phyloP scores from a whole-genome alignment of 495 filamentous ascomycete genomes.

The Stereocaulon alpinum region DNA sequence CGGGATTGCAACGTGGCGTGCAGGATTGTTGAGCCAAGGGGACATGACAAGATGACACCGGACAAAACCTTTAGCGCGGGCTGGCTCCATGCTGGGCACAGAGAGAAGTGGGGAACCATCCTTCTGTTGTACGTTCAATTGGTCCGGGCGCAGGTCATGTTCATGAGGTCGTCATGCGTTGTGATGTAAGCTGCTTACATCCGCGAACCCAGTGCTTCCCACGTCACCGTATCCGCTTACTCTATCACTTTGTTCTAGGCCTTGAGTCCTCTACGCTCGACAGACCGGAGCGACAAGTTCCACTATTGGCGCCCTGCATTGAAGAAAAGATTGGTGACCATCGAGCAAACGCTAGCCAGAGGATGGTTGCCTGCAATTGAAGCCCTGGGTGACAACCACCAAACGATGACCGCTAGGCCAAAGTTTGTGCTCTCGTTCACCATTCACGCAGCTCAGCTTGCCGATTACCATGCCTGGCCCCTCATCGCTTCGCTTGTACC shows the following conservation, averaged over 20 bases:
- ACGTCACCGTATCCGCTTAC: neutral
- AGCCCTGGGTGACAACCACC: neutral
- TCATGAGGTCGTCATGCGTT: neutral
- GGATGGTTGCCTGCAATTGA: neutral
- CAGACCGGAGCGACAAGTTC: neutral
- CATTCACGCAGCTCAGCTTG: neutral
- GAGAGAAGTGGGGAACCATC: neutral
- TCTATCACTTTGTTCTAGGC: neutral
- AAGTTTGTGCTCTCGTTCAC: neutral
- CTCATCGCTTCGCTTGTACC: neutral
- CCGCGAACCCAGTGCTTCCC: neutral
- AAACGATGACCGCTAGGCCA: neutral
- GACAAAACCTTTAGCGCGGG: neutral
- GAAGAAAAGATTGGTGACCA: neutral
- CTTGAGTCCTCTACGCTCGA: too few relatives aligned
- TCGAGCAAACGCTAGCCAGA: neutral
- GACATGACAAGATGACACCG: neutral
- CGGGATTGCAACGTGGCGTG: neutral
- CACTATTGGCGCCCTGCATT: neutral
- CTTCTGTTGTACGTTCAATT: neutral
- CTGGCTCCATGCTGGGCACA: neutral
- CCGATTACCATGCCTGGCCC: neutral
- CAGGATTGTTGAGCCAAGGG: neutral
- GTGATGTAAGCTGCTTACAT: neutral
- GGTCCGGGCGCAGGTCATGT: neutral